Percentiles rank a stretch among this genome's conserved stretches.
Conservation (phyloP, 1,139 yeast genomes). For the Kurtzmaniella quercitrusa region DNA sequence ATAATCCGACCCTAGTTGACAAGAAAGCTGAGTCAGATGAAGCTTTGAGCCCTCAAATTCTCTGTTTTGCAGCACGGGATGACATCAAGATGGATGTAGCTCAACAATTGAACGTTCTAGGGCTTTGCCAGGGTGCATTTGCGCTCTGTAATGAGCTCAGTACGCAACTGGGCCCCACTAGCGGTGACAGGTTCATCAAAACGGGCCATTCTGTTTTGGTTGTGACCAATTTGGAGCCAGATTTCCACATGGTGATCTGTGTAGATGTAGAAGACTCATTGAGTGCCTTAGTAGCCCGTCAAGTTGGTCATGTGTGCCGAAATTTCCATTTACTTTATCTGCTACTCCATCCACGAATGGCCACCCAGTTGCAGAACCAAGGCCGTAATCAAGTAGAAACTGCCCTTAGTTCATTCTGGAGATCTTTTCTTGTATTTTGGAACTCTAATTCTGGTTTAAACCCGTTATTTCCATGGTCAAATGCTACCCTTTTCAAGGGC, state of each 20-base stretch:
- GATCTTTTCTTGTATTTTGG: not conserved
- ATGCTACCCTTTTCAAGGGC: conserved; percentile 32
- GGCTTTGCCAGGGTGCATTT: conserved; percentile 35
- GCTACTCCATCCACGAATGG: not conserved
- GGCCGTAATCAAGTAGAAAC: not conserved
- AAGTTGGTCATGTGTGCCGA: not conserved
- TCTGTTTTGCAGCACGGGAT: conserved; percentile 22
- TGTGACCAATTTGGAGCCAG: conserved; percentile 22
- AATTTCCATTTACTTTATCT: not conserved
- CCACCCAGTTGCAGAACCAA: not conserved
- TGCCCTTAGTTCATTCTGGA: not conserved
- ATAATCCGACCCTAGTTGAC: conserved; percentile 18
- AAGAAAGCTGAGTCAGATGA: conserved; percentile 23
- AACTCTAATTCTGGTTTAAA: not conserved
- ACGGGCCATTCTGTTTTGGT: conserved; percentile 25
- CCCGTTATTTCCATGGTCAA: conserved; percentile 1
- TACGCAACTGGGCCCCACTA: conserved; percentile 4
- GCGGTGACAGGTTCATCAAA: conserved; percentile 20
- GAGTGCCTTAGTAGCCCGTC: not conserved
- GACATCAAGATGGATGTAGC: conserved; percentile 10
- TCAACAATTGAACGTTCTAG: conserved; percentile 30
- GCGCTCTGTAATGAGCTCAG: conserved; percentile 21
- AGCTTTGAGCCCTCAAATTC: conserved; percentile 25
- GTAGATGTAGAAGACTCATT: conserved; percentile 12
- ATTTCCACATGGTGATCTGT: conserved; percentile 27